These are phyloP conservation scores for Penicillium angulare DNA, from an alignment of 495 filamentous ascomycete genomes.

Conservation along the genomic window DNA sequence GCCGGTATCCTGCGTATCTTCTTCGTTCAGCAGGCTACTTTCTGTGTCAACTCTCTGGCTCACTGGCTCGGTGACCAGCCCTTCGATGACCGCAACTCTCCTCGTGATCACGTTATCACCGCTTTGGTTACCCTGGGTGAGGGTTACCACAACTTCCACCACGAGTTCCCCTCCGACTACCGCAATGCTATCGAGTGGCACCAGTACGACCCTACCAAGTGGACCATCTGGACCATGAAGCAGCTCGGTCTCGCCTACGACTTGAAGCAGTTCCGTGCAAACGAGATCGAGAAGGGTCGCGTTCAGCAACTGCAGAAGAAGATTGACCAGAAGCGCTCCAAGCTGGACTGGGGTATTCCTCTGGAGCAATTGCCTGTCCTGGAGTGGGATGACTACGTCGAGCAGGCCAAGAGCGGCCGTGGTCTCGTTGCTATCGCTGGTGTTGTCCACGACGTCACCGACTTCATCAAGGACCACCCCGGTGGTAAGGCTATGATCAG, in stretches of 20 bases:
- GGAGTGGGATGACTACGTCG: constrained; percentile 93
- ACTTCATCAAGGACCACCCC: constrained; percentile 96
- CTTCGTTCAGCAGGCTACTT: constrained; percentile 98
- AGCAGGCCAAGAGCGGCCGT: constrained; percentile 83
- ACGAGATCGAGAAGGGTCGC: constrained; percentile 99
- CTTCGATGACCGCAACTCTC: constrained; percentile 98
- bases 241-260: constrained; percentile 90
- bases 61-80: constrained; percentile 99
- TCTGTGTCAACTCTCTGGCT: constrained; percentile 98
- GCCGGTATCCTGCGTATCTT: constrained; percentile 94
- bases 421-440: constrained; percentile 86
- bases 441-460: constrained; percentile 91
- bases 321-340: constrained; percentile 90
- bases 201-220: constrained; percentile 99
- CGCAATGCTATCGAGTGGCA: constrained; percentile 97
- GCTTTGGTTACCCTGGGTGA: constrained; percentile 94
- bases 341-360: constrained; percentile 92
- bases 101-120: constrained; percentile 94
- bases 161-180: constrained; percentile 99
- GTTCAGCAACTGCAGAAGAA: constrained; percentile 98
- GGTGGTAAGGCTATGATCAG: constrained; percentile 95
- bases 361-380: constrained; percentile 93
- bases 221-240: constrained; percentile 94
- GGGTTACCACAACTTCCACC: constrained; percentile 99
- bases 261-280: constrained; percentile 94